Evolutionary conservation across 306 rosid genomes (phyloP), one percentile per base, ranked within the genome.

Genomic region (Pterocarpus santalinus): DNA sequence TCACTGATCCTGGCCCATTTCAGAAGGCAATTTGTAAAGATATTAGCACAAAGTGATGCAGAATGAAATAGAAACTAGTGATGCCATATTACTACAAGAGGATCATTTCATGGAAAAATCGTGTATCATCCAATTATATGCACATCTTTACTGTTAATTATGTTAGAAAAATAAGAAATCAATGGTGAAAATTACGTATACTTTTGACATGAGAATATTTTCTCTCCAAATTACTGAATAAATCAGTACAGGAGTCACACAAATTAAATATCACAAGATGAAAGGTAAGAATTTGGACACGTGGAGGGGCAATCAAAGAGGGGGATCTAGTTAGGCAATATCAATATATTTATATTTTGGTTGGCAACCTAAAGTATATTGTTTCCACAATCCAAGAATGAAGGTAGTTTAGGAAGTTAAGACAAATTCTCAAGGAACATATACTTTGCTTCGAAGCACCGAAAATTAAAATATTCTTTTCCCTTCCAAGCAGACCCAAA

Each of bases 361-460:
- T 15, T 7, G 44, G 55, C 17, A 51, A 62, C 8, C 32, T 10
- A 64, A 57, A 57, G 76, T 8, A 76, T 79, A 66, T 64, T 70
- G 41, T 22, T 57, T 39, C 70, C 16, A 64, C 49, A 65, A 60
- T 76, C 61, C 41, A 80, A 58, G 74, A 47, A 55, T 32, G 36
- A 63, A 30, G 69, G 60, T 1, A 10, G 75, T 22, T 61, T 16
- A 38, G 81, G 53, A 60, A 77, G 69, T 73, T n/a, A 55, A 22
- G 60, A 47, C 12, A 73, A 77, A 67, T 46, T 73, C 67, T 13
- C 38, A 82, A 75, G 69, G 81, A 73, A 66, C 32, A 70, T 77
- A 85, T 90, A 41, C 95, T 91, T 93, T 85, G 87, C 96, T 89
- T 89, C 77, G 69, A 93, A 88, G 91, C 80, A 77, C 73, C 52